Conservation (phyloP, 2,329 filamentous ascomycete genomes). For the Hypoxylon sp. region DNA sequence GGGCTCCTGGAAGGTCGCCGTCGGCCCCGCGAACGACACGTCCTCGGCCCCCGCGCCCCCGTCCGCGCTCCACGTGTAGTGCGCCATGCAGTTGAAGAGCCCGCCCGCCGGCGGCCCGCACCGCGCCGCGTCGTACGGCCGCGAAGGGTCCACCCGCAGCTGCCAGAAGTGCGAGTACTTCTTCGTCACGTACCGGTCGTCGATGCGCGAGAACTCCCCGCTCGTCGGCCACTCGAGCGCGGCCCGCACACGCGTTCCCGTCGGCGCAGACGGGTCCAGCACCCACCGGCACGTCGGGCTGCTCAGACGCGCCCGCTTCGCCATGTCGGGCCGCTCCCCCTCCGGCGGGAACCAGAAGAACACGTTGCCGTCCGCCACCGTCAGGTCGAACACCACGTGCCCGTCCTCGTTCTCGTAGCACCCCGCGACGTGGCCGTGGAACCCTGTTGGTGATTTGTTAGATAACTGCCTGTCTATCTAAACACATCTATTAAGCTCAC, state of each 20-base stretch:
- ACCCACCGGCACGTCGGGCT: slow-evolving; percentile 53
- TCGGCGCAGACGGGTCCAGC: slow-evolving; percentile 48
- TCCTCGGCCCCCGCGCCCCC: slow-evolving; percentile 47
- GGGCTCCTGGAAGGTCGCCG: slow-evolving; percentile 60
- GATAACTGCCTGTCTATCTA: neutral
- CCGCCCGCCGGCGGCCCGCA: slow-evolving; percentile 54
- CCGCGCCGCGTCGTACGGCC: slow-evolving; percentile 54
- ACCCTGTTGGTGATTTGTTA: slow-evolving; percentile 42
- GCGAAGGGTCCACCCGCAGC: slow-evolving; percentile 47
- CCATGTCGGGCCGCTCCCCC: slow-evolving; percentile 37
- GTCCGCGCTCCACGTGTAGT: slow-evolving; percentile 50
- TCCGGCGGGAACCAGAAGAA: slow-evolving; percentile 56
- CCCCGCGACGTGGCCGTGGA: slow-evolving; percentile 57
- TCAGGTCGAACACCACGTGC: slow-evolving; percentile 54
- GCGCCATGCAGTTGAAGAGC: slow-evolving; percentile 57
- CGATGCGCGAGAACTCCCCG: slow-evolving; percentile 59
- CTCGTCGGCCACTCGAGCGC: slow-evolving; percentile 51
- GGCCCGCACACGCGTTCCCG: slow-evolving; percentile 50
- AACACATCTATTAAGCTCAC: slow-evolving; percentile 46
- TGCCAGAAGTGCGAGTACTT: slow-evolving; percentile 58
- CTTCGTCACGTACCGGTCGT: slow-evolving; percentile 56
- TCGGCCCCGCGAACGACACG: slow-evolving; percentile 55
- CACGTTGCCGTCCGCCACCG: slow-evolving; percentile 54
- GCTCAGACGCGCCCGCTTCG: slow-evolving; percentile 46
- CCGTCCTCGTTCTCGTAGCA: slow-evolving; percentile 58